phyloP scores from a whole-genome alignment of 306 rosid species.

The Acacia crassicarpa region DNA sequence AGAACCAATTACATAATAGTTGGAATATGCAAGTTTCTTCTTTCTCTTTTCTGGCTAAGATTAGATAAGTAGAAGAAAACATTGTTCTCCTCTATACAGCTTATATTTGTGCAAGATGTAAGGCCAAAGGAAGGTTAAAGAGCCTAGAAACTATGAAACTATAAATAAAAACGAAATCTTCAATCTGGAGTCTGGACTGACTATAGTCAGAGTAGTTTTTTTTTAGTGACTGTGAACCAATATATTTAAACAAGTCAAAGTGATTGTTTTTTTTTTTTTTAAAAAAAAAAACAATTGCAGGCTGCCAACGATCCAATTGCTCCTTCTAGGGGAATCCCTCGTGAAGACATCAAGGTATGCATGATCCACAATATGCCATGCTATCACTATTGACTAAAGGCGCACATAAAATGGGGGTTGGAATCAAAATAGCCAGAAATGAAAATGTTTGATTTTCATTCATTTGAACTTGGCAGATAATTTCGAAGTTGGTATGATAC shows the following conservation, averaged over 20 bases:
- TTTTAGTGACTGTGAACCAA: background rate
- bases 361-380: slow-evolving; percentile 1
- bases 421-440: background rate
- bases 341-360: slow-evolving; percentile 82
- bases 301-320: slow-evolving; percentile 97
- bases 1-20: background rate
- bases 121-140: background rate
- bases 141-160: background rate
- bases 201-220: background rate
- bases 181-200: background rate
- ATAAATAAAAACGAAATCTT: background rate
- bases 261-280: background rate
- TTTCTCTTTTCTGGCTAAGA: background rate
- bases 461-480: slow-evolving; percentile 1
- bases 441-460: background rate
- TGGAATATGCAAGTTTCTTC: background rate
- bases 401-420: background rate
- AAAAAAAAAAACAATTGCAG: slow-evolving; percentile 25
- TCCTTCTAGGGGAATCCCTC: slow-evolving; percentile 83
- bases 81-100: background rate
- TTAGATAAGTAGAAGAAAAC: background rate
- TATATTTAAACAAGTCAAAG: background rate
- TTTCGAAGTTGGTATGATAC: slow-evolving; percentile 6
- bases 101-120: background rate
- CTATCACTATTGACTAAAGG: slow-evolving; percentile 10